These are phyloP conservation scores for Leccinellum albellum DNA, from an alignment of 768 basidiomycete species.

Conservation along the genomic window DNA sequence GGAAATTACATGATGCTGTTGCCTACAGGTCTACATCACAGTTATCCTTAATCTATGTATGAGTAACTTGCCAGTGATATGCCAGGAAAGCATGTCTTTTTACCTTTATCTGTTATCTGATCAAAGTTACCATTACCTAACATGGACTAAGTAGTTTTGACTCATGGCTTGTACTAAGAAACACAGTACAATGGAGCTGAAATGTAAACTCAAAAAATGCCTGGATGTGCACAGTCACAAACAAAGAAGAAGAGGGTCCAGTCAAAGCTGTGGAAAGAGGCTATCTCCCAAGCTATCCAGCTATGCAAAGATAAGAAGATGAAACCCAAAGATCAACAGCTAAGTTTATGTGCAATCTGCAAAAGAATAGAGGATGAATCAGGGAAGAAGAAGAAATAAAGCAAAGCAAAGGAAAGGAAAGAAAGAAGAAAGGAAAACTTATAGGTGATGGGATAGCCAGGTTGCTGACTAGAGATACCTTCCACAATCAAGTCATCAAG, in stretches of 20 bases:
- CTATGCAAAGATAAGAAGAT: neutral
- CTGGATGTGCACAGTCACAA: neutral
- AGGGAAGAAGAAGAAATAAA: neutral
- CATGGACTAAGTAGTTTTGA: neutral
- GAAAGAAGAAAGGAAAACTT: neutral
- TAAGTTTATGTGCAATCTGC: neutral
- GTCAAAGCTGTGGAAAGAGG: neutral
- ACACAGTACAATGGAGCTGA: neutral
- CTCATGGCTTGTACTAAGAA: neutral
- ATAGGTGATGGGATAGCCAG: neutral
- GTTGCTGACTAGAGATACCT: neutral
- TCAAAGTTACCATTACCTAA: neutral
- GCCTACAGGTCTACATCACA: neutral
- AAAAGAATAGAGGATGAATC: neutral
- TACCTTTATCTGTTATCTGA: neutral
- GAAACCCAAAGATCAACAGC: neutral
- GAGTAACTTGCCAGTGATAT: neutral
- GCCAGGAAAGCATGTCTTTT: neutral
- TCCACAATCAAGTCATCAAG: neutral
- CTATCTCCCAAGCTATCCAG: neutral
- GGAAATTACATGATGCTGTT: neutral
- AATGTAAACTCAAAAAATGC: neutral
- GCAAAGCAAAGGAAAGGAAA: neutral
- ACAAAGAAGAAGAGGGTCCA: neutral
- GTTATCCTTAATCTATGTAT: neutral